Conservation (phyloP, 2,329 filamentous ascomycete species). For the Fusarium luffae region DNA sequence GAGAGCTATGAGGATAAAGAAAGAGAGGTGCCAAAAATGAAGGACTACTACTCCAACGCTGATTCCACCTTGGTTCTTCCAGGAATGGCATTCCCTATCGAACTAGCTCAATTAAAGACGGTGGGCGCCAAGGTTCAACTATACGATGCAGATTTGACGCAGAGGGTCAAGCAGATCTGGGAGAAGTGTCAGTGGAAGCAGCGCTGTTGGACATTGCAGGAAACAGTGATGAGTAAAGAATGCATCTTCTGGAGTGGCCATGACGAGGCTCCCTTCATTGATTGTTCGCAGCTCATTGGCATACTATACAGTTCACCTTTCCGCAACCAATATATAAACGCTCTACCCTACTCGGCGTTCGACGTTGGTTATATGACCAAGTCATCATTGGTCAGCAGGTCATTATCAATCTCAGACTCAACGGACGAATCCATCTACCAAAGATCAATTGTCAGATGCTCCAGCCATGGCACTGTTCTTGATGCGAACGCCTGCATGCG, state of each 20-base stretch:
- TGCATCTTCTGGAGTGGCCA: neutral
- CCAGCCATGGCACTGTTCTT: neutral
- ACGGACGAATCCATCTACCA: neutral
- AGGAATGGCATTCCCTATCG: neutral
- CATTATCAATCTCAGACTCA: neutral
- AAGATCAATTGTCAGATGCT: neutral
- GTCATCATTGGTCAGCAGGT: neutral
- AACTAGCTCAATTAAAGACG: neutral
- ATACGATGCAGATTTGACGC: fast-evolving
- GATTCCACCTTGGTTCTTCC: neutral
- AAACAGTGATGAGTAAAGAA: neutral
- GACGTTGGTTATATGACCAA: neutral
- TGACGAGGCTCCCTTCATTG: neutral
- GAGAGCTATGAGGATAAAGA: neutral
- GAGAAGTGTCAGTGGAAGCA: neutral
- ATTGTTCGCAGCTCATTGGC: neutral
- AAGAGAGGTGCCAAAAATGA: neutral
- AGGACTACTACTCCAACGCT: neutral
- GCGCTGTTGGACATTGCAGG: neutral
- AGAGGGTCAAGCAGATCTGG: neutral
- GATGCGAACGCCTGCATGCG: neutral
- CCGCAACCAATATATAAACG: neutral
- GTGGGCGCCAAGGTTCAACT: neutral
- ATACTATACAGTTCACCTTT: neutral
- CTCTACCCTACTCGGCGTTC: neutral